Evolutionary conservation across 345 rosid genomes (phyloP).

Genomic region (Camelina neglecta): DNA sequence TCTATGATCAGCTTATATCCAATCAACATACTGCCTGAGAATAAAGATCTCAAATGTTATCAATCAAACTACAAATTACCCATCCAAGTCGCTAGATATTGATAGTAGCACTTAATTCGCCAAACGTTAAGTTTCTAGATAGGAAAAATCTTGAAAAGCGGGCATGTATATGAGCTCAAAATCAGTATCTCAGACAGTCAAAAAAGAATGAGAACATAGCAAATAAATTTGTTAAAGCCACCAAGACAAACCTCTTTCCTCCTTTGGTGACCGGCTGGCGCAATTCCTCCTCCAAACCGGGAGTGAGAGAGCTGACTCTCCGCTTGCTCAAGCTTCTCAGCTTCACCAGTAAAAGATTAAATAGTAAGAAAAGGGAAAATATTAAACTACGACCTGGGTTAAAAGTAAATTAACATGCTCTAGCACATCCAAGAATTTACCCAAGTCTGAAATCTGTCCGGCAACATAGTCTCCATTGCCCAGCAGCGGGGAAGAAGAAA

Average conservation of each 20-base stretch:
- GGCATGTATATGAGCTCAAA: slow-evolving; percentile 8
- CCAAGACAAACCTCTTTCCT: slow-evolving; percentile 77
- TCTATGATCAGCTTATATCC: slow-evolving; percentile 15
- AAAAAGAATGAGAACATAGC: slow-evolving; percentile 25
- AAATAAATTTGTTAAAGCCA: slow-evolving; percentile 1
- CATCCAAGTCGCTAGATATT: slow-evolving; percentile 22
- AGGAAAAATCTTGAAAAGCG: slow-evolving; percentile 13
- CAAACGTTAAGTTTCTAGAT: slow-evolving; percentile 2
- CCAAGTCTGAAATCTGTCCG: slow-evolving; percentile 97
- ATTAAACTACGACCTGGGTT: background rate
- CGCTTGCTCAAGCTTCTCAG: slow-evolving; percentile 96
- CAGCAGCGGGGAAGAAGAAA: slow-evolving; percentile 92
- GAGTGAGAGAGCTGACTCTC: slow-evolving; percentile 88
- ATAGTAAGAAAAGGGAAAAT: background rate
- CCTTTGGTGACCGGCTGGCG: slow-evolving; percentile 68
- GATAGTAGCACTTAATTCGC: background rate
- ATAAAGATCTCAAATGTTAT: background rate
- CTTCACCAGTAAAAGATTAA: slow-evolving; percentile 49
- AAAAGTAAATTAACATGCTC: slow-evolving; percentile 1
- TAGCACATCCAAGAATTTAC: slow-evolving; percentile 49
- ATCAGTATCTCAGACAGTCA: slow-evolving; percentile 16
- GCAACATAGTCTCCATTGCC: slow-evolving; percentile 99
- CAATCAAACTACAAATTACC: background rate
- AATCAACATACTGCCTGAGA: slow-evolving; percentile 18
- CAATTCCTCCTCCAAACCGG: slow-evolving; percentile 73